Evolutionary conservation across 2,329 filamentous ascomycete genomes (phyloP), one percentile per base, ranked within the genome.

Genomic region (Lanzia echinophila): DNA sequence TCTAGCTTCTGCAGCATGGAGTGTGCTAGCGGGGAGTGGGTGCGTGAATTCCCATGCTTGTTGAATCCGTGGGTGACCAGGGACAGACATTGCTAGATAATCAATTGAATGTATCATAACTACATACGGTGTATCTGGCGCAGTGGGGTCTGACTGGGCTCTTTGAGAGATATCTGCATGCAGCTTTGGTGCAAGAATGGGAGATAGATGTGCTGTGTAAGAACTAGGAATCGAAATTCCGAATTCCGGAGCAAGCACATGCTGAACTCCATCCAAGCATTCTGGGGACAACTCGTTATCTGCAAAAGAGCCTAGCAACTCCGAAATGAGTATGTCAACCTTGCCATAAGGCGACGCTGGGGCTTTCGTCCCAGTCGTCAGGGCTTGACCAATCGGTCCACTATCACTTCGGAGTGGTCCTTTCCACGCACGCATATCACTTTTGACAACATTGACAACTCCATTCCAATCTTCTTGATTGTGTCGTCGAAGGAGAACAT

Each of bases 221-320:
- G 88, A 94, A 59, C 84, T 81, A 1, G 94, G 94, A 59, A 99
- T 97, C 1, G 90, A 96, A 63, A 99, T 92, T 34, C 94, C 95
- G 64, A 92, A 82, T 1, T 79, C 77, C 0, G 86, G 75, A 11
- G 81, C 75, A n/a, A 99, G 74, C 42, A 97, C 87, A 65, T 92
- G 86, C 67, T 96, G 92, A 47, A 97, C 91, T 43, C 94, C 94
- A 68, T 99, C 94, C 11, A 99, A 78, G 65, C 94, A 99, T 72
- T 99, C 94, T 0, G 94, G 94, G 0, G 90, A 96, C 10, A 99
- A 81, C 71, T 99, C 94, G 66, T 99, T 99, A 71, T 99, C 94
- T 22, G 86, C 94, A 67, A 97, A 99, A 2, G 91, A 96, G 36
- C 90, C 94, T 0, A 99, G 81, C 0, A 99, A 81, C 70, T 99